Base-by-base conservation (phyloP, 1,139 yeast genomes). In the Hanseniaspora gamundiae region DNA sequence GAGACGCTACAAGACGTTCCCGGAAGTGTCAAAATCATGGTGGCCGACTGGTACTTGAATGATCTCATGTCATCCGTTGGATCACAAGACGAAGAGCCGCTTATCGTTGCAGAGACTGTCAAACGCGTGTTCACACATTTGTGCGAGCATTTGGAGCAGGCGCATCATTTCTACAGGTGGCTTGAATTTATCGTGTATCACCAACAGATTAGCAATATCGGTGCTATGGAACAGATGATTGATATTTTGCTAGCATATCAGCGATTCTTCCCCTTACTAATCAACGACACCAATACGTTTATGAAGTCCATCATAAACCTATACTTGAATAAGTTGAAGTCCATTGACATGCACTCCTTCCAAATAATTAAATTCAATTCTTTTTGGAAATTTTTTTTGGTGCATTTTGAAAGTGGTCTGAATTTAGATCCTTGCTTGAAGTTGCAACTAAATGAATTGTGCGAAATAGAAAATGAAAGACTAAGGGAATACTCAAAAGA, bases 351-450 rank as follows among this genome's bases (percentile, higher is more conserved):
- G 16, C 43, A 45, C 6, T 48, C 53, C 14, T 58, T 56, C 42
- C 47, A 51, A 17, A 45, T 60, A 5, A 47, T 52, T 1, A 49
- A 57, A 7, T 53, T 59, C 20, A 53, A 53, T 52, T 52, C 54
- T 14, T 58, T 60, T 42, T 59, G 63, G 64, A 57, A 55, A 29
- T 60, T 60, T 43, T 57, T 60, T 38, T 54, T 55, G 50, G 54
- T 53, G 40, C 54, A 50, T 38, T 59, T 57, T 43, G 48, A 60
- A 6, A 47, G 48, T 35, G 55, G 54, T 11, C 45, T 60, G 8
- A 53, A 51, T 14, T 49, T 56, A 35, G 64, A 60, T 45, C 50
- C 47, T 16, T 59, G 57, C 38, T 42, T 60, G 27, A 54, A 56
- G 39, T 44, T 47, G 7, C 59, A 57, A 39, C 42, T 60, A 9